Base-by-base conservation (phyloP, 805 yeast species). In the Metschnikowia similis region DNA sequence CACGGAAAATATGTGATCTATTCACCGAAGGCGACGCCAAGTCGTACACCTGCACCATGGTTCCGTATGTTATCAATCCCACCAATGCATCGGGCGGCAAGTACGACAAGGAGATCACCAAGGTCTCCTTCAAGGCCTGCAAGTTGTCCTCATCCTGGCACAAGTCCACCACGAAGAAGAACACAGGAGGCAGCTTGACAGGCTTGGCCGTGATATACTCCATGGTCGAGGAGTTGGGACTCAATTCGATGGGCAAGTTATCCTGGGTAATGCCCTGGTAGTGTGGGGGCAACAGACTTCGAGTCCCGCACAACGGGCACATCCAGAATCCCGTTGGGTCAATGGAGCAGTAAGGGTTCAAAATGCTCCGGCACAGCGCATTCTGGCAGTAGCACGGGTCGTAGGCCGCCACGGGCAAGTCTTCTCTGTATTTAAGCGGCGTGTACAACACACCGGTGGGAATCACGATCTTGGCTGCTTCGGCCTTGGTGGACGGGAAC, bases 361-460 rank as follows among this genome's bases (percentile, higher is more conserved):
- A 71, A 35, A 89, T 83, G 5, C 91, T 84, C 56, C 88, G 84
- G 77, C 99, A 94, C 51, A 82, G 82, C 27, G 83, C 80, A 50
- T 76, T 71, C 48, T 90, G 79, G 72, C 97, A 91, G 39, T 81
- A 70, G 46, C 84, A 83, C 10, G 97, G 97, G 66, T 91, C 96
- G 68, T 90, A 89, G 60, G 81, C 81, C 49, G 92, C 89, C 47
- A 87, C 71, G 14, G 89, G 85, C 54, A 89, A 74, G 55, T 85
- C 90, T 52, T 85, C 86, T 57, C 87, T 81, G 50, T 81, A 82
- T 61, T 89, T 83, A 59, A 94, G 78, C 8, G 99, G 99, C n/a
- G 97, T 91, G 75, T 90, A 94, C 54, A 94, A 72, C 49, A 96
- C 85, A 38, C 97, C 96, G 35, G 94, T 84, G 10, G 99, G 99